Conservation (phyloP, 306 rosid genomes). For the Pachyrhizus erosus region DNA sequence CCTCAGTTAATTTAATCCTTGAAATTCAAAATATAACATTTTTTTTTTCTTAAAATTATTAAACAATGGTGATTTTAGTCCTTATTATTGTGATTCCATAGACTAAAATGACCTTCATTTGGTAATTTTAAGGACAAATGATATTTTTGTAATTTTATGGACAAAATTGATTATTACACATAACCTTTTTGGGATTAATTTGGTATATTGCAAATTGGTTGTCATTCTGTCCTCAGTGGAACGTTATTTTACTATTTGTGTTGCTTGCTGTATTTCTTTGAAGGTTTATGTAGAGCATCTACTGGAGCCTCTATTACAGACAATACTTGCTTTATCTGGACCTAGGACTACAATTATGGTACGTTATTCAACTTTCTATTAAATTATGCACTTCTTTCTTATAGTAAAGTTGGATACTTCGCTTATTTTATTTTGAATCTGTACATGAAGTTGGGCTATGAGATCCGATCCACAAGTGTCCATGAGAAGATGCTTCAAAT, state of each 20-base stretch:
- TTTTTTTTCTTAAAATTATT: not conserved
- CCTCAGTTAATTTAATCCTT: not conserved
- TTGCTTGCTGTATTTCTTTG: slow-evolving; percentile 18
- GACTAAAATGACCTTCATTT: not conserved
- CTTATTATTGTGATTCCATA: not conserved
- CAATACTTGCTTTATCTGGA: slow-evolving; percentile 82
- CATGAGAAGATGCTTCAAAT: slow-evolving; percentile 94
- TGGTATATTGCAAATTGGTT: not conserved
- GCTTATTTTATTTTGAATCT: slow-evolving; percentile 23
- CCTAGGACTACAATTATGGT: slow-evolving; percentile 87
- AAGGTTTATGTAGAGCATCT: slow-evolving; percentile 91
- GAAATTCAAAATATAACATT: not conserved
- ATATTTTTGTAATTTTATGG: not conserved
- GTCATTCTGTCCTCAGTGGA: not conserved
- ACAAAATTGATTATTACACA: not conserved
- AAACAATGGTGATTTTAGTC: not conserved
- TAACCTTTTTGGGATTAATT: not conserved
- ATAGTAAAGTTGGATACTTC: slow-evolving; percentile 11
- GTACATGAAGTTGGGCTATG: slow-evolving; percentile 81
- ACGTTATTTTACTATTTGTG: slow-evolving; percentile 4
- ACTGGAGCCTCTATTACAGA: slow-evolving; percentile 81
- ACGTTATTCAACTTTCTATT: slow-evolving; percentile 23
- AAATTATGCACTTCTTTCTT: slow-evolving; percentile 1
- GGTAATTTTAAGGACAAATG: not conserved
- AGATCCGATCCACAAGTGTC: slow-evolving; percentile 81